Conservation (phyloP, 1,284 basidiomycete species). For the Vanrija sp. region DNA sequence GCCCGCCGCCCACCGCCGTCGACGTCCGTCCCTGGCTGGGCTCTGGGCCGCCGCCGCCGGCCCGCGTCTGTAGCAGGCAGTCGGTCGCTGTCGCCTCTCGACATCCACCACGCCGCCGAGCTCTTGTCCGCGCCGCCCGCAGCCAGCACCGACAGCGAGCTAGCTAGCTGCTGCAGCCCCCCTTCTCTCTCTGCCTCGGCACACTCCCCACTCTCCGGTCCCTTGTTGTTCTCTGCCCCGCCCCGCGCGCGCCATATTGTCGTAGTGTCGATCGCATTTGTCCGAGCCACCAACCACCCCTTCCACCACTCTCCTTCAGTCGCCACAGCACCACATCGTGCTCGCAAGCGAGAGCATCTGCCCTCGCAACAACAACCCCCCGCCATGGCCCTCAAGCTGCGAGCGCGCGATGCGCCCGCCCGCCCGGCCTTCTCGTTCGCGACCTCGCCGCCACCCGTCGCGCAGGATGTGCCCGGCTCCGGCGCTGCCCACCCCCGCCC, state of each 20-base stretch:
- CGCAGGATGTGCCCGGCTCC: slow-evolving; percentile 6
- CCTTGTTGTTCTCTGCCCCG: no score
- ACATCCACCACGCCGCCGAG: background rate
- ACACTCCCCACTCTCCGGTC: no score
- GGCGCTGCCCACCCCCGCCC: slow-evolving; percentile 47
- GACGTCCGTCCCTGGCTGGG: background rate
- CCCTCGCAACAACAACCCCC: background rate
- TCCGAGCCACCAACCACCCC: background rate
- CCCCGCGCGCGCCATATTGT: no score
- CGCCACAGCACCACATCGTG: background rate
- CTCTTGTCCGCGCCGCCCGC: no score
- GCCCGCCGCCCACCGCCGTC: no score
- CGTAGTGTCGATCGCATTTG: background rate
- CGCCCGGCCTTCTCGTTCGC: slow-evolving; percentile 36
- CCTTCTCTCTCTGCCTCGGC: no score
- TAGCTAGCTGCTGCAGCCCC: no score
- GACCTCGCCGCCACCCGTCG: slow-evolving; percentile 10
- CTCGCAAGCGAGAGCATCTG: background rate
- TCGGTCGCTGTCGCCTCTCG: background rate
- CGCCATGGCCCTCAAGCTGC: slow-evolving; percentile 34
- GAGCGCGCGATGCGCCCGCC: slow-evolving; percentile 19
- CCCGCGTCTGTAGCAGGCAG: background rate
- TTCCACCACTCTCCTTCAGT: background rate
- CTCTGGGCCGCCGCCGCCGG: background rate
- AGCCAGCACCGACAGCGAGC: no score